These are phyloP conservation scores for Aotearoamyces nothofagi DNA, from an alignment of 2,329 filamentous ascomycete species.

Conservation along the genomic window DNA sequence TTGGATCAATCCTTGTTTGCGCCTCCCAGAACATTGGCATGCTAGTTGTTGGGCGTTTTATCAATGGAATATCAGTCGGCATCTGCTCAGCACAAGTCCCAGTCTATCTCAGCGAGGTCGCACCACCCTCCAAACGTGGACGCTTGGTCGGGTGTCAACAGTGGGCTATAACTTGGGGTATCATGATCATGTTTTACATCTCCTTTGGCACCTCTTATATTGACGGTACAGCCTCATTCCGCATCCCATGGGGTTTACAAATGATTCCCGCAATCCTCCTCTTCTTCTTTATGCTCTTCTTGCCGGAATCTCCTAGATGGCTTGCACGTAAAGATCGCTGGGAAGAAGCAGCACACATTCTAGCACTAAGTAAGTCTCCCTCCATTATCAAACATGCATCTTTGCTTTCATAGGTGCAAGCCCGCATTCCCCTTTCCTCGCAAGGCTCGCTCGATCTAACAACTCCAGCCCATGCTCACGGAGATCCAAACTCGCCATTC, in stretches of 20 bases:
- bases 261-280: slow-evolving; percentile 44
- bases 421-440: too few relatives aligned
- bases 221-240: slow-evolving; percentile 37
- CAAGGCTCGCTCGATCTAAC: too few relatives aligned
- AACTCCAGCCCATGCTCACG: too few relatives aligned
- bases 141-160: slow-evolving; percentile 61
- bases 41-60: slow-evolving; percentile 36
- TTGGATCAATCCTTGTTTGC: slow-evolving; percentile 44
- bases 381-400: too few relatives aligned
- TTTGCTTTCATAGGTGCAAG: too few relatives aligned
- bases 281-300: slow-evolving; percentile 40
- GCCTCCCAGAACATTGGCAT: slow-evolving; percentile 41
- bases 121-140: slow-evolving; percentile 40
- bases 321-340: slow-evolving; percentile 45
- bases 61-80: slow-evolving; percentile 51
- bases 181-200: slow-evolving; percentile 57
- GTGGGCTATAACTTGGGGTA: slow-evolving; percentile 57
- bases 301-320: slow-evolving; percentile 49
- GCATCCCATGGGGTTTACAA: slow-evolving; percentile 49
- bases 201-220: slow-evolving; percentile 49
- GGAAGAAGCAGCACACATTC: slow-evolving; percentile 29
- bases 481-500: slow-evolving; percentile 46
- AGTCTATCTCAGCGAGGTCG: slow-evolving; percentile 53
- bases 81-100: slow-evolving; percentile 53
- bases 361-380: too few relatives aligned